Conservation (phyloP, 2,329 filamentous ascomycete species). For the Diaporthe helianthi region DNA sequence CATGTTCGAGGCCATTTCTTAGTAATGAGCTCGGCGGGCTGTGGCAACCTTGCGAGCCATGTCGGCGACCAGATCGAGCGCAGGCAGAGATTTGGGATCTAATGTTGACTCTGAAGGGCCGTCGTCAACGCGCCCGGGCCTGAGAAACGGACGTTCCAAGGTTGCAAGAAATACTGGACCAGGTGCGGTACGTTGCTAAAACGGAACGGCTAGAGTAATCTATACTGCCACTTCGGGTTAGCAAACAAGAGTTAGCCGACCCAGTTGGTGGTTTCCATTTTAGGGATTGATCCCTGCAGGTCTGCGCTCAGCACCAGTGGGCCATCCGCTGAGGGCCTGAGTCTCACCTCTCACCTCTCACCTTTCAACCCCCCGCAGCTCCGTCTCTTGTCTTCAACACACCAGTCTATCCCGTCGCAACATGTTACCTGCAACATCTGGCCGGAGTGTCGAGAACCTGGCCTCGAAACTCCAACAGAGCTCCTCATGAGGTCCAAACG, state of each 20-base stretch:
- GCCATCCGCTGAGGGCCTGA: too few species aligned
- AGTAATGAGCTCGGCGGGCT: background rate
- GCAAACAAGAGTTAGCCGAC: background rate
- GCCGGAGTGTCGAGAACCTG: conserved; percentile 8
- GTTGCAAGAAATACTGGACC: background rate
- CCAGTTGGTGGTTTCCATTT: conserved; percentile 4
- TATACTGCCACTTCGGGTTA: conserved; percentile 11
- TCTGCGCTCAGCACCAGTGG: conserved; percentile 1
- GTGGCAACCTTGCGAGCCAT: background rate
- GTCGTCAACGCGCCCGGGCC: background rate
- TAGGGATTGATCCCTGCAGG: conserved; percentile 34
- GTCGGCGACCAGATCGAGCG: background rate
- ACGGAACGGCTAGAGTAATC: background rate
- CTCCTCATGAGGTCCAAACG: background rate
- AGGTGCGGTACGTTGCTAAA: conserved; percentile 16
- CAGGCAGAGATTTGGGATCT: conserved; percentile 3
- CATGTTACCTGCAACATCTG: conserved; percentile 40
- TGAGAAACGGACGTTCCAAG: conserved; percentile 11
- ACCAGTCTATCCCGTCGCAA: conserved; percentile 39
- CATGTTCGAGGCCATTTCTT: background rate
- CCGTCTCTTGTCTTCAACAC: conserved; percentile 33
- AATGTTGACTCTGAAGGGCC: background rate
- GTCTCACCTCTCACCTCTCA: conserved; percentile 29
- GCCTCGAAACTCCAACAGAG: background rate
- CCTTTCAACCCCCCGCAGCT: conserved; percentile 13